Conservation (phyloP, 495 filamentous ascomycete species). For the Daldinia grandis region DNA sequence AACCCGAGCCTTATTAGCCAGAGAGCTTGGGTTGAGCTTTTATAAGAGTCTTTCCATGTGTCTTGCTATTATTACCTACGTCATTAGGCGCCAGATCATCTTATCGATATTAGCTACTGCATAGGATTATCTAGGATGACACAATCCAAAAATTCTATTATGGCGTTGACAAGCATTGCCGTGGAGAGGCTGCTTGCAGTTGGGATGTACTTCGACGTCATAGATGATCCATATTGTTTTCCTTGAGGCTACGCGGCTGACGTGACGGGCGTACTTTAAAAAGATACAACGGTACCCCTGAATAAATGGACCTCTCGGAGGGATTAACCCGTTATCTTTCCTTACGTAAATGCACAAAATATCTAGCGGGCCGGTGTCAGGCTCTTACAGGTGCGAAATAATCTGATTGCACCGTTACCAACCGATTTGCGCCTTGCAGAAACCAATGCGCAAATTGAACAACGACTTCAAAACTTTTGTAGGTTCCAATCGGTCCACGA, state of each 20-base stretch:
- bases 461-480: slow-evolving; percentile 39
- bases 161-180: background rate
- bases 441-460: slow-evolving; percentile 8
- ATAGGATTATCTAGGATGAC: slow-evolving; percentile 1
- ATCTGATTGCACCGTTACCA: slow-evolving; percentile 6
- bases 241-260: slow-evolving; percentile 13
- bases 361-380: background rate
- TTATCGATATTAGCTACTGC: slow-evolving; percentile 22
- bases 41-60: slow-evolving; percentile 15
- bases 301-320: slow-evolving; percentile 11
- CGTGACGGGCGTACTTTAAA: slow-evolving; percentile 3
- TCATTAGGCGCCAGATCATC: slow-evolving; percentile 16
- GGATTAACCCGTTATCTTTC: background rate
- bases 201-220: slow-evolving; percentile 29
- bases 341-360: background rate
- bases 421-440: slow-evolving; percentile 1
- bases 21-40: slow-evolving; percentile 9
- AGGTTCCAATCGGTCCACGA: slow-evolving; percentile 13
- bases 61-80: slow-evolving; percentile 18
- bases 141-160: slow-evolving; percentile 1
- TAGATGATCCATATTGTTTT: slow-evolving; percentile 24
- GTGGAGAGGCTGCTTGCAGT: slow-evolving; percentile 8
- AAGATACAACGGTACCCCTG: slow-evolving; percentile 19
- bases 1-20: background rate
- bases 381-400: background rate